A percentile compares a stretch with the other conserved stretches of the same genome.
Evolutionary conservation across 2,329 filamentous ascomycete genomes (phyloP).

Genomic region (Leptographium wingfieldii): DNA sequence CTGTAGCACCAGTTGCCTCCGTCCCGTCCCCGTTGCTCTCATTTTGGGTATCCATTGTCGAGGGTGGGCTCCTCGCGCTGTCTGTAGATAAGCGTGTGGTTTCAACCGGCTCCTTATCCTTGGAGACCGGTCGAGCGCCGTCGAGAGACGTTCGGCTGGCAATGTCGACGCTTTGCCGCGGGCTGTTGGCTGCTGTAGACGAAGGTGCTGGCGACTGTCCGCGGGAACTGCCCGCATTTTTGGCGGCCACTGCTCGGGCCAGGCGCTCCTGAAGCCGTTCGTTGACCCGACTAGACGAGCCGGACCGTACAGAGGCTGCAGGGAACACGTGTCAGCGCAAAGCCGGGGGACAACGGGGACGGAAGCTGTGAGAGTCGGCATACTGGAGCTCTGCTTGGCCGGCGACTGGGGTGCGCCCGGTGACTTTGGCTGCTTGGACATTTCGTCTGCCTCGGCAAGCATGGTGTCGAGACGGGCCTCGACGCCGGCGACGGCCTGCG

Average conservation of each 20-base stretch:
- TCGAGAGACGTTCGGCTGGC: slow-evolving; percentile 20
- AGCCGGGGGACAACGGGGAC: slow-evolving; percentile 6
- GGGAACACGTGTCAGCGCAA: slow-evolving; percentile 8
- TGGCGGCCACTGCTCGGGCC: slow-evolving; percentile 73
- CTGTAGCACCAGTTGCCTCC: too few species aligned
- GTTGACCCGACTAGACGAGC: slow-evolving; percentile 51
- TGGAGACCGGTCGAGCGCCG: slow-evolving; percentile 6
- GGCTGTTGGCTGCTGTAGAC: slow-evolving; percentile 26
- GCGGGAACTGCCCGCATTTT: slow-evolving; percentile 29
- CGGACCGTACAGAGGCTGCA: slow-evolving; percentile 44
- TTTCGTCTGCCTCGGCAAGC: slow-evolving; percentile 63
- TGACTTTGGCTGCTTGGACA: slow-evolving; percentile 11
- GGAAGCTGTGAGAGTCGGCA: slow-evolving; percentile 4
- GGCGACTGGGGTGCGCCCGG: slow-evolving; percentile 13
- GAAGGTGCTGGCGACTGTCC: slow-evolving; percentile 32
- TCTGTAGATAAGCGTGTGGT: slow-evolving; percentile 10
- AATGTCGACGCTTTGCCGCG: slow-evolving; percentile 28
- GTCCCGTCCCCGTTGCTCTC: neutral
- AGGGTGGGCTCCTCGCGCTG: neutral
- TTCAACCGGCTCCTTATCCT: neutral
- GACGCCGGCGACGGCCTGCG: slow-evolving; percentile 83
- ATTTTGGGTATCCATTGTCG: neutral
- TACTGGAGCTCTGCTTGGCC: slow-evolving; percentile 19
- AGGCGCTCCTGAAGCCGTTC: slow-evolving; percentile 82
- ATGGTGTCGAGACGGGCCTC: slow-evolving; percentile 90